Evolutionary conservation across 2,329 filamentous ascomycete species (phyloP).

Genomic region (Hymenoscyphus albidus): DNA sequence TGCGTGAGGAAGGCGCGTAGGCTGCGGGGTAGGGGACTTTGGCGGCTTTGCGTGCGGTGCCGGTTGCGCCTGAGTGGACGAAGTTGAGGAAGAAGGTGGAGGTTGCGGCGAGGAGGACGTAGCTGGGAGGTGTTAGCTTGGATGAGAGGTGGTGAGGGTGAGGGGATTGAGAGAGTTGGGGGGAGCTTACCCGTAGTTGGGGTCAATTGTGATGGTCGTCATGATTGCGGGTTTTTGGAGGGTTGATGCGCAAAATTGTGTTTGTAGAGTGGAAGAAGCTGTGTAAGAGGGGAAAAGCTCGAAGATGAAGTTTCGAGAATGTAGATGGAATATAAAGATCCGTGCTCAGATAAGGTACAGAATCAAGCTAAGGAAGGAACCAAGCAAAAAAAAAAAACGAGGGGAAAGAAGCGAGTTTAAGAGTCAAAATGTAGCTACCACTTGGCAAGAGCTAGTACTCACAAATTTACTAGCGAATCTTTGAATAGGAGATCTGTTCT

Average conservation of each 20-base stretch:
- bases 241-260: background rate
- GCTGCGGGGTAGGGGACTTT: background rate
- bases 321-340: no score
- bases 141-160: conserved; percentile 51
- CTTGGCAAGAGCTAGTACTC: background rate
- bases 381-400: no score
- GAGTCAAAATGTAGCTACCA: background rate
- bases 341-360: no score
- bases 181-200: conserved; percentile 40
- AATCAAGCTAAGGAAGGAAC: no score
- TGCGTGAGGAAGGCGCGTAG: background rate
- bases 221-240: conserved; percentile 20
- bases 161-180: conserved; percentile 51
- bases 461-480: background rate
- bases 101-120: conserved; percentile 5
- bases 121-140: conserved; percentile 28
- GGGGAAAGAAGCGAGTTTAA: background rate
- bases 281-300: background rate
- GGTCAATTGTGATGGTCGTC: conserved; percentile 28
- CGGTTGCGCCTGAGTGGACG: background rate
- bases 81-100: conserved; percentile 3
- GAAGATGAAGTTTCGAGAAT: no score
- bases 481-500: background rate
- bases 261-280: background rate
- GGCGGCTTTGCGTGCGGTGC: background rate